These are phyloP conservation scores for Colletotrichum higginsianum DNA, from an alignment of 2,329 filamentous ascomycete genomes.

Conservation along the genomic window DNA sequence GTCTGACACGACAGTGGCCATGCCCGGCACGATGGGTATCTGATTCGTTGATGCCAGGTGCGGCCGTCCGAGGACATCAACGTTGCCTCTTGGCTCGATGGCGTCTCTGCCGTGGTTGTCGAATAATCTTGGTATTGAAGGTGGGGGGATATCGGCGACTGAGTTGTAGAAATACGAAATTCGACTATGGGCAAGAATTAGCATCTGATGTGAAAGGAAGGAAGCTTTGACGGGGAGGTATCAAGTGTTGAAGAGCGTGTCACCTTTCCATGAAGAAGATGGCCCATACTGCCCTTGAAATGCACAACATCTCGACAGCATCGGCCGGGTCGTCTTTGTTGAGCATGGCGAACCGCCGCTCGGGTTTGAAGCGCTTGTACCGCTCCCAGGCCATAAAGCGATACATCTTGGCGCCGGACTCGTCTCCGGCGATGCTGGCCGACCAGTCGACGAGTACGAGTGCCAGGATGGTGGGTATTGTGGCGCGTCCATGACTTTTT, in stretches of 20 bases:
- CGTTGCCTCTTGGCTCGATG: conserved; percentile 21
- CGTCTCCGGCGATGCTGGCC: conserved; percentile 34
- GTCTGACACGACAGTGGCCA: conserved; percentile 25
- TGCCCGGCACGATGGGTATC: conserved; percentile 16
- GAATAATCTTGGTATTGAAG: conserved; percentile 29
- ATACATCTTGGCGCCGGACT: conserved; percentile 36
- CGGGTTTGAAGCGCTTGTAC: conserved; percentile 35
- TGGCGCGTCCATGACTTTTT: conserved; percentile 35
- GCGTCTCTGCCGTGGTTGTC: conserved; percentile 29
- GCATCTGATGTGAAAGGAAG: no score
- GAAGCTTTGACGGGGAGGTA: neutral
- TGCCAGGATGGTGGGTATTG: conserved; percentile 32
- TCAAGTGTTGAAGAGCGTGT: neutral
- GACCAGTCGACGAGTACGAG: conserved; percentile 33
- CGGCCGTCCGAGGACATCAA: conserved; percentile 31
- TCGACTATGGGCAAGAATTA: neutral
- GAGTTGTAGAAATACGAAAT: conserved; percentile 36
- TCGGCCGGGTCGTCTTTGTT: conserved; percentile 15
- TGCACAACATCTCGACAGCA: conserved; percentile 11
- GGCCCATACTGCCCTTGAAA: conserved; percentile 34
- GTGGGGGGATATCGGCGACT: conserved; percentile 28
- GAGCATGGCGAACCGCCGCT: conserved; percentile 25
- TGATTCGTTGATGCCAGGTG: neutral
- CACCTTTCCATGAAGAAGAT: conserved; percentile 39
- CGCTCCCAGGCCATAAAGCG: conserved; percentile 40